Evolutionary conservation across 176 grass and related monocot genomes (phyloP).

Genomic region (Oryza longistaminata): DNA sequence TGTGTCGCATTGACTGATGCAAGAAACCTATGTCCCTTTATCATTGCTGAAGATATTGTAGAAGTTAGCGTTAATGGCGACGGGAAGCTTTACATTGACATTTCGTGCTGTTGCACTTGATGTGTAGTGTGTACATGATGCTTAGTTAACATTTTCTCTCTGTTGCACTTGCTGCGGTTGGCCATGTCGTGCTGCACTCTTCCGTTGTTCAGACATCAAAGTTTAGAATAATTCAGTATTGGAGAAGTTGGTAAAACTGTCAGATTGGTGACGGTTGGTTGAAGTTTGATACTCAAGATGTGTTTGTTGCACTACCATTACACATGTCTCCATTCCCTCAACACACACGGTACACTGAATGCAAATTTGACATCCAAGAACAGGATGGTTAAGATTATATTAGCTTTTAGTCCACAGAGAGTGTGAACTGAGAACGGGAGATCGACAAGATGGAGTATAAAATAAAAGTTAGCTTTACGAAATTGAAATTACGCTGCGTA

Average conservation of each 20-base stretch:
- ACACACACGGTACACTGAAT: not conserved
- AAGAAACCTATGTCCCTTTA: slow-evolving; percentile 1
- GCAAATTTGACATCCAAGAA: not conserved
- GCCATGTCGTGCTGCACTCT: not conserved
- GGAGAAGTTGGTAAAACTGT: not conserved
- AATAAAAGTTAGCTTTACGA: not conserved
- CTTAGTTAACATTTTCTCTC: not conserved
- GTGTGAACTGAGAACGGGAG: too few species aligned
- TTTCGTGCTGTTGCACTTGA: not conserved
- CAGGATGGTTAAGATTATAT: not conserved
- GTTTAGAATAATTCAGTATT: not conserved
- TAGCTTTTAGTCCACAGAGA: not conserved
- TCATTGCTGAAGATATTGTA: slow-evolving; percentile 14
- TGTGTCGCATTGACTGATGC: slow-evolving; percentile 25
- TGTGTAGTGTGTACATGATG: not conserved
- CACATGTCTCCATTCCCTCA: not conserved
- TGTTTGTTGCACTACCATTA: not conserved
- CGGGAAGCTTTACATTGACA: not conserved
- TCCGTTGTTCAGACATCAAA: not conserved
- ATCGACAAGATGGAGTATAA: too few species aligned
- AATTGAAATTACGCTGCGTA: not conserved
- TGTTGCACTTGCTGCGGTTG: not conserved
- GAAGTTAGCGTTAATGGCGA: slow-evolving; percentile 27
- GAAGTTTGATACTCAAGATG: too few species aligned
- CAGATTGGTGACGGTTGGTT: too few species aligned